Evolutionary conservation across 2,329 filamentous ascomycete species (phyloP), one percentile per base, ranked within the genome.

Genomic region (Alternaria atra): DNA sequence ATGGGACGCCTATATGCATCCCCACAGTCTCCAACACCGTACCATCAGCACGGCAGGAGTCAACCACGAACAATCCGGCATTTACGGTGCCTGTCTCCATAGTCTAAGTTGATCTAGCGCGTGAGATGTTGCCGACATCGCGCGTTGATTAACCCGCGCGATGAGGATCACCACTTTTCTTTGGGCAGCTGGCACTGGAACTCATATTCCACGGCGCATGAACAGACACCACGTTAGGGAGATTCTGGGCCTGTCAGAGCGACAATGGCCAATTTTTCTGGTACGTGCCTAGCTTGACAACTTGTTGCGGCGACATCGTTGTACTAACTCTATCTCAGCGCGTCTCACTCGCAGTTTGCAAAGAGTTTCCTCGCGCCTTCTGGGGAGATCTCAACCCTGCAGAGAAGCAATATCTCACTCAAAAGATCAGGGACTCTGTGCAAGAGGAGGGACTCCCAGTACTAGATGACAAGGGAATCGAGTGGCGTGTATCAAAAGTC

Each of bases 231-330:
- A 32, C 15, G 52, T 60, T 9, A 60, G 13, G 9, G 23, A 39
- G 51, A 27, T 50, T 6, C n/a, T 59, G 6, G 51, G 56, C 1
- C 51, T 59, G 10, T 59, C 56, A 9, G 43, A 59, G 15, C 10
- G 50, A 39, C 56, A 59, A 43, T 59, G 56, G 56, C 51, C 56
- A 25, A 15, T 39, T 6, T 59, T 59, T 10, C n/a, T 59, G 29
- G 56, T 59, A 50, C 46, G 27, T n/a, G 20, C 25, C n/a, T 29
- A 23, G n/a, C 12, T 25, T 32, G 39, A 23, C 20, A n/a, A 4
- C n/a, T 13, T n/a, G 17, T 34, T 42, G 51, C 27, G 12, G 15
- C 23, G 20, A 23, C 20, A n/a, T 29, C 10, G 25, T n/a, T 30
- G 37, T 43, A 32, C 56, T 59, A 17, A 59, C 35, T 32, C 34